Base-by-base conservation (phyloP, 2,329 filamentous ascomycete genomes). In the Penicillium janthinellum region DNA sequence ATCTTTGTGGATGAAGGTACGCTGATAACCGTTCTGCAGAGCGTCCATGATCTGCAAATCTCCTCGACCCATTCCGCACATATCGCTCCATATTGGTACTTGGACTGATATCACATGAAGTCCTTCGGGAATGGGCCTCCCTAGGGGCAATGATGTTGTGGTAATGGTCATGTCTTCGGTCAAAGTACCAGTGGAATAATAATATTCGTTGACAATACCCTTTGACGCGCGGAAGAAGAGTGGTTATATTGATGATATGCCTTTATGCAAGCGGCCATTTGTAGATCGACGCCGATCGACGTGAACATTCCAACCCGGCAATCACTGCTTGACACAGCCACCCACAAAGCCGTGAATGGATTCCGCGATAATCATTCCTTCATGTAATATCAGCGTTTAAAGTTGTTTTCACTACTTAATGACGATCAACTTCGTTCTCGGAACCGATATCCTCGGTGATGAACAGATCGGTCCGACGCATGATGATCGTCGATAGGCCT, bases 11-110 rank as follows among this genome's bases (percentile, higher is more conserved):
- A 38, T 12, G 4, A 55, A 44, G 5, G 53, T 35, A 11, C 41
- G 35, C 7, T 17, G 34, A 39, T 48, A 55, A n/a, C 53, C 42
- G 28, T 55, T 55, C 48, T 34, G 41, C 14, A 49, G 28, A 35
- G 45, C 45, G 17, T 35, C 14, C 28, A 49, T 49, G 25, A 49
- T 14, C n/a, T 35, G 25, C 6, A 14, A 5, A 7, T 49, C 45
- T 31, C 45, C 45, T 34, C 31, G 25, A 11, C 45, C 28, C 25
- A 49, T 35, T n/a, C 45, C 25, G 14, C 45, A 49, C 45, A 49
- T 49, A 4, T 34, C 45, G n/a, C 25, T 31, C 45, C 45, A 49
- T 49, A 28, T 49, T 11, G 45, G 45, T 35, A 35, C n/a, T n/a
- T 49, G 45, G 20, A 49, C 28, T 31, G 28, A 41, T 28, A 47